Base-by-base conservation (phyloP, 148 eudicot genomes). In the Rhododendron kiyosumense region DNA sequence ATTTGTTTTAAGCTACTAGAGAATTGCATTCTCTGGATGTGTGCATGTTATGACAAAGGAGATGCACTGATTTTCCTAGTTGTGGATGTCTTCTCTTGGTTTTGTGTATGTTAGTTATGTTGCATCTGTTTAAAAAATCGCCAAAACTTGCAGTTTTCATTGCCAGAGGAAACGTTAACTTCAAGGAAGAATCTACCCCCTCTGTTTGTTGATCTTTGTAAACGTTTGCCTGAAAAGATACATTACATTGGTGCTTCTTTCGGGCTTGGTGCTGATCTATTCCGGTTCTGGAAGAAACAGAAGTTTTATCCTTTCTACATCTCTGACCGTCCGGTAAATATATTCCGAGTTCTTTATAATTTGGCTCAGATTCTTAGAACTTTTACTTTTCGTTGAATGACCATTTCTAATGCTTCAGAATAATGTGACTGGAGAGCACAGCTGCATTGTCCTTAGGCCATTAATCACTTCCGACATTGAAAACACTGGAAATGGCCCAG, bases 161-260 rank as follows among this genome's bases (percentile, higher is more conserved):
- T 85, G 78, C 46, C 65, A 48, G 63, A 85, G 22, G 87, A 85
- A 20, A 85, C 65, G 26, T 46, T 85, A 24, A 78, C 30, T 26
- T 83, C 87, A 26, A 30, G 87, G 73, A 71, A 59, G 46, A 79
- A 85, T 34, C 38, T 85, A 43, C 83, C 83, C 5, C 52, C 87
- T 61, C 49, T 85, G 43, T 77, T 85, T 51, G 36, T 63, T 78
- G 78, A 43, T 85, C 77, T 71, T 65, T 34, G 34, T 45, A 83
- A 85, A 3, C 78, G 87, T 0, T 45, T 43, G n/a, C 87, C 87
- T 85, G 87, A 85, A 71, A 78, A 36, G 49, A 24, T 85, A 59
- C 83, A 85, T 63, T 85, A 85, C 28, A 43, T 85, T 63, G 87
- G 87, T 79, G 83, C 79, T 45, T 85, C 87, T 30, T 85, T 85